phyloP scores from a whole-genome alignment of 306 rosid species.

The Citrullus amarus region DNA sequence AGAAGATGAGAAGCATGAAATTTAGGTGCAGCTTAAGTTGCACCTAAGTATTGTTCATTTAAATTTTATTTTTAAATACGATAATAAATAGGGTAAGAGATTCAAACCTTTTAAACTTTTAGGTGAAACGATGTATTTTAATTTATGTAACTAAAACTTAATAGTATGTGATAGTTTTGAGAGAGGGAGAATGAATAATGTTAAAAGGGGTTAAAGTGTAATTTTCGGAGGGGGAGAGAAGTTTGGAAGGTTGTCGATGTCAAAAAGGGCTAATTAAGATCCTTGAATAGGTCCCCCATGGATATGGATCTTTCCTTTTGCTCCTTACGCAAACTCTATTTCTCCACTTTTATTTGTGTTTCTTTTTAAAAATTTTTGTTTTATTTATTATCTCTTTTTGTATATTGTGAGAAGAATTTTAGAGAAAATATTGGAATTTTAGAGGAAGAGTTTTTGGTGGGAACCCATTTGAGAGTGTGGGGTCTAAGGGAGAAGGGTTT shows the following conservation, averaged over 20 bases:
- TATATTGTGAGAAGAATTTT: not conserved
- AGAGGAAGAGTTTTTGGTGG: conserved; percentile 19
- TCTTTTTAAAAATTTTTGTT: not conserved
- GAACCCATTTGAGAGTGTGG: conserved; percentile 25
- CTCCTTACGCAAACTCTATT: conserved; percentile 39
- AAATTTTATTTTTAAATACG: too few relatives aligned
- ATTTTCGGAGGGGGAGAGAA: not conserved
- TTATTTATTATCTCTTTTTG: not conserved
- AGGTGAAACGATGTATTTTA: too few relatives aligned
- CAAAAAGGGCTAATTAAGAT: conserved; percentile 33
- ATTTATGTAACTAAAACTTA: too few relatives aligned
- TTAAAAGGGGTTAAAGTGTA: not conserved
- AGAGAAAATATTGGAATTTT: not conserved
- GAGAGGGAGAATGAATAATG: not conserved
- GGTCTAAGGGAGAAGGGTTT: conserved; percentile 7
- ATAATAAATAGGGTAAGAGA: too few relatives aligned
- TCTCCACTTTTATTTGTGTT: not conserved
- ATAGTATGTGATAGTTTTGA: too few relatives aligned
- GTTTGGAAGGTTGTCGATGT: conserved; percentile 52
- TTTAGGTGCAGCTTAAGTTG: too few relatives aligned
- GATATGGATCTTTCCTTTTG: conserved; percentile 54
- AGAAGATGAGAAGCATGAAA: too few relatives aligned
- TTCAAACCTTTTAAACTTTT: too few relatives aligned
- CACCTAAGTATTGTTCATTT: too few relatives aligned
- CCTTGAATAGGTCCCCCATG: conserved; percentile 40